Evolutionary conservation across 495 filamentous ascomycete species (phyloP).

Genomic region (Neurospora sp.): DNA sequence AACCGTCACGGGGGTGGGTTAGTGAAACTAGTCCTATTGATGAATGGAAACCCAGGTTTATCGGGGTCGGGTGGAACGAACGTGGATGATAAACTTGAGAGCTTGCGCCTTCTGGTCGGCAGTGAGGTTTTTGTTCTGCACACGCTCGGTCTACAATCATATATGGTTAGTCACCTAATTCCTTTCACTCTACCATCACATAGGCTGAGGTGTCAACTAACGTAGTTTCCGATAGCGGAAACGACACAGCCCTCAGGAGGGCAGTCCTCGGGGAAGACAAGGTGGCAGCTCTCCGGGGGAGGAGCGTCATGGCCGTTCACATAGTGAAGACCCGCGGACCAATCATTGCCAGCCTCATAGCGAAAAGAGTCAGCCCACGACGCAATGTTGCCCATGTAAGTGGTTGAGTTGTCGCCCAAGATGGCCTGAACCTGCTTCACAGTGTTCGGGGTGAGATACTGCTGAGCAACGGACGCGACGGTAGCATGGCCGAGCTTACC

Average conservation of each 20-base stretch:
- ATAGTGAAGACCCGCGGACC: conserved; percentile 46
- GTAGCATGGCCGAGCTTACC: conserved; percentile 51
- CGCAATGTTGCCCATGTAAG: conserved; percentile 49
- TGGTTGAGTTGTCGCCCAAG: conserved; percentile 37
- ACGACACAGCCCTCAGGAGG: conserved; percentile 47
- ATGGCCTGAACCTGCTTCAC: conserved; percentile 37
- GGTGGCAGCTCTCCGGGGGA: conserved; percentile 42
- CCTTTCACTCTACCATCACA: neutral
- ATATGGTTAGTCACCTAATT: neutral
- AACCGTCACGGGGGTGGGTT: neutral
- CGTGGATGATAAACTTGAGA: conserved; percentile 19
- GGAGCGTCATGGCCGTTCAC: conserved; percentile 58
- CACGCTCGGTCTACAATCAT: conserved; percentile 10
- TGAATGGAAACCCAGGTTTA: no score
- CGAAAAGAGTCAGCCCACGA: conserved; percentile 54
- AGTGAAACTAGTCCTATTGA: neutral
- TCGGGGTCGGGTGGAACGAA: neutral
- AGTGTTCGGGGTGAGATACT: conserved; percentile 38
- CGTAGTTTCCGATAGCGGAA: conserved; percentile 53
- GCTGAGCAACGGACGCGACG: conserved; percentile 41
- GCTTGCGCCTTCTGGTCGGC: conserved; percentile 2
- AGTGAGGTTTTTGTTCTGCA: conserved; percentile 8
- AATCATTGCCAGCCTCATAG: conserved; percentile 41
- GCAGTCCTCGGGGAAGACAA: conserved; percentile 50
- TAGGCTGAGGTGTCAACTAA: conserved; percentile 8